Percentiles rank a stretch among this genome's conserved stretches.
Conservation (phyloP, 169 alveolate genomes). For the Plasmodium reichenowi region DNA sequence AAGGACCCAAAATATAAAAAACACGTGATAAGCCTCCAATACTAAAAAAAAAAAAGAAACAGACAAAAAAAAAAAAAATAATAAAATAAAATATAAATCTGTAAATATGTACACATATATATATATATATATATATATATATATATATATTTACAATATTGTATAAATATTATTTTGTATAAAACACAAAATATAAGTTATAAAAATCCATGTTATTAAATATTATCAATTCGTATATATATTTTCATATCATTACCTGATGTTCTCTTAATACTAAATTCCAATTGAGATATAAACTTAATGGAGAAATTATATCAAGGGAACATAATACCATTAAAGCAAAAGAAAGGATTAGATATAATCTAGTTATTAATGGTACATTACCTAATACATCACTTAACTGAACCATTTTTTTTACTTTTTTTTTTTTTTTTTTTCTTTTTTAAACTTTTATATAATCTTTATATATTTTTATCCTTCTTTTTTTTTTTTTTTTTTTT, state of each 20-base stretch:
- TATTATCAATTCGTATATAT: not conserved
- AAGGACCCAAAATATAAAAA: constrained; percentile 93
- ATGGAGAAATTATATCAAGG: constrained; percentile 88
- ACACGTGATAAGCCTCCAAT: constrained; percentile 93
- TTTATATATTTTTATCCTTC: too few species aligned
- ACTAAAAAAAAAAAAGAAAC: constrained; percentile 61
- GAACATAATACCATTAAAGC: constrained; percentile 88
- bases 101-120: too few species aligned
- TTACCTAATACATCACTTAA: constrained; percentile 39
- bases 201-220: not conserved
- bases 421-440: constrained; percentile 4
- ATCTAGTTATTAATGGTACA: constrained; percentile 88
- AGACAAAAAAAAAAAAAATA: too few species aligned
- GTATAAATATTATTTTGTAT: not conserved
- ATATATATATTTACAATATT: not conserved
- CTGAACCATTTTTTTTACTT: constrained; percentile 57
- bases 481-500: too few species aligned
- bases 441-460: too few species aligned
- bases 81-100: too few species aligned
- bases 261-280: constrained; percentile 84
- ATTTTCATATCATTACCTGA: constrained; percentile 22
- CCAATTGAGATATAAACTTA: constrained; percentile 89
- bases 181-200: not conserved
- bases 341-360: constrained; percentile 86
- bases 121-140: not conserved